Evolutionary conservation across 495 filamentous ascomycete species (phyloP).

Genomic region (Bathelium albidoporum): DNA sequence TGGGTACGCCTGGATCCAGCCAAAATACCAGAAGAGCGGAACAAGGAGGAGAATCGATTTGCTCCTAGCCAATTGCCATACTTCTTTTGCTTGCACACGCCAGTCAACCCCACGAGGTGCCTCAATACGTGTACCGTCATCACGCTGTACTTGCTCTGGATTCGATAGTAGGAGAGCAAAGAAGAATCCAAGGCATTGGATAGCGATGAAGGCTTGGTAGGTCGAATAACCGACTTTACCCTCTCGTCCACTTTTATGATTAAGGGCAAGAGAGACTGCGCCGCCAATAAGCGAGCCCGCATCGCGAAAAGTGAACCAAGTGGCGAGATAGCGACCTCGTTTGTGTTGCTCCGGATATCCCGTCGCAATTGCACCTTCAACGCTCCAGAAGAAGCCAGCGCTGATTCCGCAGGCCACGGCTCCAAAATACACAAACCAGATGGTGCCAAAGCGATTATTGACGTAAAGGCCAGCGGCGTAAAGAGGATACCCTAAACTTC

Average conservation of each 20-base stretch:
- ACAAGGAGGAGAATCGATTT: conserved; percentile 15
- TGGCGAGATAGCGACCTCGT: conserved; percentile 16
- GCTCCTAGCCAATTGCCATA: conserved; percentile 14
- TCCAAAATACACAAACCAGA: conserved; percentile 16
- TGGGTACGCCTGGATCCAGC: conserved; percentile 16
- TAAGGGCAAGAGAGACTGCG: conserved; percentile 13
- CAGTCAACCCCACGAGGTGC: conserved; percentile 10
- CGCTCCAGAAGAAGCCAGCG: conserved; percentile 17
- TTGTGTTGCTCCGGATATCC: conserved; percentile 17
- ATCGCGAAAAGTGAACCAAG: conserved; percentile 17
- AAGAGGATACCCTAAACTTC: conserved; percentile 14
- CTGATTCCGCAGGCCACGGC: conserved; percentile 11
- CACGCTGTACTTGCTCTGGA: conserved; percentile 15
- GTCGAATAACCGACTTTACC: conserved; percentile 16
- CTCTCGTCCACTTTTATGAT: conserved; percentile 12
- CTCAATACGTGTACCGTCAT: conserved; percentile 11
- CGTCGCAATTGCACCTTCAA: conserved; percentile 16
- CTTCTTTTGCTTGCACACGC: conserved; percentile 8
- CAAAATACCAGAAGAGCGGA: conserved; percentile 17
- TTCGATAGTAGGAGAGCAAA: conserved; percentile 15
- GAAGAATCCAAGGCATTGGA: conserved; percentile 16
- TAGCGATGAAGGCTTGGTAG: conserved; percentile 17
- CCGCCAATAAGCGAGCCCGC: conserved; percentile 15
- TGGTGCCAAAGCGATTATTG: conserved; percentile 13
- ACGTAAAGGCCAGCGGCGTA: conserved; percentile 16